Evolutionary conservation across 305 asterid genomes (phyloP).

Genomic region (Fraxinus platypoda): DNA sequence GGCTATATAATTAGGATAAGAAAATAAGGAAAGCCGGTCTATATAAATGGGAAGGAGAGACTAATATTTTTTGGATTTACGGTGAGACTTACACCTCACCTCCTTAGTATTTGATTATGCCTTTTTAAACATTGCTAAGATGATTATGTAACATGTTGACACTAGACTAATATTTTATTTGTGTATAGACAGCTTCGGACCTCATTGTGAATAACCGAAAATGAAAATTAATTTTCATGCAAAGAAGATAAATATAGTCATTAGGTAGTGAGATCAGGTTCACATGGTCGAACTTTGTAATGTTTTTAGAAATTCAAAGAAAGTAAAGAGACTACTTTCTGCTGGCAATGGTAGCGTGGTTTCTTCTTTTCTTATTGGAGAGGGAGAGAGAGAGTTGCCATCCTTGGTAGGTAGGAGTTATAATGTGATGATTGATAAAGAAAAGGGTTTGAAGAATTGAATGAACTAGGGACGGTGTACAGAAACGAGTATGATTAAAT

Average conservation of each 20-base stretch:
- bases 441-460: neutral
- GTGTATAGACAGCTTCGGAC: neutral
- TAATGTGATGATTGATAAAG: neutral
- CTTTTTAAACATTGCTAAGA: neutral
- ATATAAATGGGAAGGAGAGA: no score
- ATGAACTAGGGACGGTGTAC: neutral
- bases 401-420: neutral
- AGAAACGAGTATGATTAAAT: neutral
- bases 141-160: neutral
- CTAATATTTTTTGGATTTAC: no score
- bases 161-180: no score
- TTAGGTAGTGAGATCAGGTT: neutral
- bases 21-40: no score
- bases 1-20: no score
- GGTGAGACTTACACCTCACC: no score
- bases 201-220: neutral
- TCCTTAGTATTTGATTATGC: neutral
- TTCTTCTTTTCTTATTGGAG: neutral
- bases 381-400: neutral
- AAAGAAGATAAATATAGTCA: no score
- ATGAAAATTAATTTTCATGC: neutral
- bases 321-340: neutral
- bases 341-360: neutral
- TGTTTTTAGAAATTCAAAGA: neutral
- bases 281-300: neutral